Conservation (phyloP, 2,329 filamentous ascomycete genomes). For the Paecilomyces dactylethromorphus region DNA sequence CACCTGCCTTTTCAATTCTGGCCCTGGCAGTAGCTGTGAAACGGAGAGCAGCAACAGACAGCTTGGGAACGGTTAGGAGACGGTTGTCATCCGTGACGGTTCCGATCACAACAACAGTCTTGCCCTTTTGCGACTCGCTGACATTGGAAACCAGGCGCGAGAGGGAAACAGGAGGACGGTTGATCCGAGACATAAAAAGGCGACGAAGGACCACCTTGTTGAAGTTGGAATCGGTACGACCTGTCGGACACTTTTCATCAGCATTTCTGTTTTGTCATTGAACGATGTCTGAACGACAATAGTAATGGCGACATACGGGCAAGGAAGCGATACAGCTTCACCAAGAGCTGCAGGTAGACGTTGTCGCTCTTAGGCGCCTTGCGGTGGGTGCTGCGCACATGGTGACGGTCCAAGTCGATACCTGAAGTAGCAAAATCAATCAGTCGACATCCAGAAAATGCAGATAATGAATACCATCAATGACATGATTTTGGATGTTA, state of each 20-base stretch:
- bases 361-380: conserved; percentile 97
- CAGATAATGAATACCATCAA: not conserved
- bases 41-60: conserved; percentile 86
- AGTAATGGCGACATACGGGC: conserved; percentile 56
- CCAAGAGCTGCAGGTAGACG: conserved; percentile 92
- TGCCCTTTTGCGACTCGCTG: conserved; percentile 52
- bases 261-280: conserved; percentile 11
- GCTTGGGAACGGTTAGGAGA: conserved; percentile 81
- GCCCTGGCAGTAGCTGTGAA: conserved; percentile 96
- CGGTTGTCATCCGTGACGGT: conserved; percentile 98
- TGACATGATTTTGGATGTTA: not conserved
- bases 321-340: conserved; percentile 97
- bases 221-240: conserved; percentile 94
- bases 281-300: conserved; percentile 5
- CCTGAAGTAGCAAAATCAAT: conserved; percentile 22
- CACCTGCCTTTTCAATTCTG: conserved; percentile 86
- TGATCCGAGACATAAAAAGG: conserved; percentile 98
- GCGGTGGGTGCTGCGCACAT: conserved; percentile 67
- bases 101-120: conserved; percentile 90
- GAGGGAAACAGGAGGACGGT: conserved; percentile 90
- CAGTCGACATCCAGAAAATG: conserved; percentile 1
- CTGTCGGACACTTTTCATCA: conserved; percentile 39
- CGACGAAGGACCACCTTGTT: conserved; percentile 98
- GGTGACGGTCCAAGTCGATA: conserved; percentile 56
- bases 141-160: conserved; percentile 73